Conservation (phyloP, 768 basidiomycete genomes). For the Favolaschia claudopus region DNA sequence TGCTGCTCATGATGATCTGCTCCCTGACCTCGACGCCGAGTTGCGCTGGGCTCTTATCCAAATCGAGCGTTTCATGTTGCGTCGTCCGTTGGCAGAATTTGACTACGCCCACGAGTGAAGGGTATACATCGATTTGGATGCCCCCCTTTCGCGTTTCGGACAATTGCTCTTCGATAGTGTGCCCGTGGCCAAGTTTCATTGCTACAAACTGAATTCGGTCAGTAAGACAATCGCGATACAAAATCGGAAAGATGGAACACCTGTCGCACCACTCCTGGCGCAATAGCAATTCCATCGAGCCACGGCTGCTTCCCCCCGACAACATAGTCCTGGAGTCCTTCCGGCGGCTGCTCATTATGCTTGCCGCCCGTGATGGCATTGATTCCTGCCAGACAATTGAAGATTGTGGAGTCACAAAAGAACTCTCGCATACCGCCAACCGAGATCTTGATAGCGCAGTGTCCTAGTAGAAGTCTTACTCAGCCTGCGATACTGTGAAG, state of each 20-base stretch:
- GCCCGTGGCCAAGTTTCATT: not conserved
- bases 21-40: not conserved
- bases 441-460: too few relatives aligned
- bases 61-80: not conserved
- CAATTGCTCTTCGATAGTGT: constrained; percentile 1
- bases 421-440: too few relatives aligned
- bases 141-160: not conserved
- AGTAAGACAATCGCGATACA: not conserved
- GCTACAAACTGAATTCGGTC: not conserved
- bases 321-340: constrained; percentile 2
- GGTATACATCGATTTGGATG: constrained; percentile 1
- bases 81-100: not conserved
- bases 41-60: not conserved
- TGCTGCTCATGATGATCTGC: not conserved
- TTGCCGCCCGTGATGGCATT: not conserved
- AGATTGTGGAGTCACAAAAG: too few relatives aligned
- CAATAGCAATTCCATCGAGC: not conserved
- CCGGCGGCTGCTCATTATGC: not conserved
- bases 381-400: not conserved
- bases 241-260: too few relatives aligned
- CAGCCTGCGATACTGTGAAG: too few relatives aligned
- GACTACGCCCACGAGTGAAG: not conserved
- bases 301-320: not conserved
- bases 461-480: too few relatives aligned
- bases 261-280: constrained; percentile 1